Evolutionary conservation across 257 asterid genomes (phyloP).

Genomic region (Scutellaria galericulata): DNA sequence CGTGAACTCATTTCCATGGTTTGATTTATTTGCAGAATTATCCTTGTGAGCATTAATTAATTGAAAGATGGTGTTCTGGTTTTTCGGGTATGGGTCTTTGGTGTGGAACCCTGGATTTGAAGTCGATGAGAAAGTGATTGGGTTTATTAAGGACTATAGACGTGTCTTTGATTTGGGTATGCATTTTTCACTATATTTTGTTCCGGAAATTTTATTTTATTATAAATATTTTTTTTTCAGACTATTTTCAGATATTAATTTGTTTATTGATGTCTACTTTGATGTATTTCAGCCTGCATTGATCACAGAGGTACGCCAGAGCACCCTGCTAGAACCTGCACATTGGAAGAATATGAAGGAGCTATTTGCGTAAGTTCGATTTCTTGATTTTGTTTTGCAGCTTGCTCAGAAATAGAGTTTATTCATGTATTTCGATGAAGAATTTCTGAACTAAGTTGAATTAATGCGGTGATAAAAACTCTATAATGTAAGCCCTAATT

Average conservation of each 20-base stretch:
- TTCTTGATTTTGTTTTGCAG: background rate
- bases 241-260: background rate
- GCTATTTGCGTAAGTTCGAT: conserved; percentile 71
- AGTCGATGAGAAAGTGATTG: conserved; percentile 80
- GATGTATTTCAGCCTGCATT: conserved; percentile 71
- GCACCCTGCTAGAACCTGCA: conserved; percentile 98
- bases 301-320: conserved; percentile 97
- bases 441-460: no score
- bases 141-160: conserved; percentile 79
- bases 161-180: conserved; percentile 92
- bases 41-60: background rate
- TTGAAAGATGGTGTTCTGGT: conserved; percentile 78
- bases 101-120: conserved; percentile 97
- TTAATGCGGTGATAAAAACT: no score
- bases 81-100: conserved; percentile 90
- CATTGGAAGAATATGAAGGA: conserved; percentile 75
- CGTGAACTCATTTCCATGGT: background rate
- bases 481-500: no score
- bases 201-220: background rate
- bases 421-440: no score
- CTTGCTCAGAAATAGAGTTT: background rate
- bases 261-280: background rate
- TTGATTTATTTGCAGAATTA: conserved; percentile 33
- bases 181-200: background rate
- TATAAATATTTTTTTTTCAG: background rate